Conservation (phyloP, 768 basidiomycete genomes). For the Boletus patriciae region DNA sequence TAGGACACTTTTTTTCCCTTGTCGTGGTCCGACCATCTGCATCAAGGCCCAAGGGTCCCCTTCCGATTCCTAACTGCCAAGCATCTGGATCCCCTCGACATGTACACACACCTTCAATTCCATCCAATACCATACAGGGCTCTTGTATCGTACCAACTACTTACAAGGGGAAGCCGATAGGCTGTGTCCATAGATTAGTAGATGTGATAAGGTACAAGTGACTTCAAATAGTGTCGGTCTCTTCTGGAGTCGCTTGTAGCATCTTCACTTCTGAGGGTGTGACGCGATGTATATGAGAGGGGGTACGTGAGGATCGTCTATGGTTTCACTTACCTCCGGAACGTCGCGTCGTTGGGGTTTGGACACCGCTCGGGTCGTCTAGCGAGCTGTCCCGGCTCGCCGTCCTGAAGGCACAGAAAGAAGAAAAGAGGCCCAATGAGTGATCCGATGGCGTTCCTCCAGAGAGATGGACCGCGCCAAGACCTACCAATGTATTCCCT, state of each 20-base stretch:
- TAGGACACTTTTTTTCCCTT: too few species aligned
- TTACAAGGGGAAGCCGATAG: too few species aligned
- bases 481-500: background rate
- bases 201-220: background rate
- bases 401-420: background rate
- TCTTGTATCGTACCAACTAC: too few species aligned
- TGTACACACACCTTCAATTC: too few species aligned
- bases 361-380: background rate
- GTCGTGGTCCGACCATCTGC: too few species aligned
- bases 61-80: too few species aligned
- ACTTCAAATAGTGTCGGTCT: constrained; percentile 28
- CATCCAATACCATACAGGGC: too few species aligned
- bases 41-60: too few species aligned
- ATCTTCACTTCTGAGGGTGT: constrained; percentile 37
- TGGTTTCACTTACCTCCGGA: background rate
- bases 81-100: too few species aligned
- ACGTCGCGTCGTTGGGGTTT: background rate
- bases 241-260: constrained; percentile 47
- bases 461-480: too few species aligned
- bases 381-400: background rate
- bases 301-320: background rate
- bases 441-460: background rate
- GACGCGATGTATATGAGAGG: too few species aligned
- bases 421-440: background rate
- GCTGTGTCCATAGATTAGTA: background rate